Conservation (phyloP, 2,329 filamentous ascomycete species). For the Xylaria sp. region DNA sequence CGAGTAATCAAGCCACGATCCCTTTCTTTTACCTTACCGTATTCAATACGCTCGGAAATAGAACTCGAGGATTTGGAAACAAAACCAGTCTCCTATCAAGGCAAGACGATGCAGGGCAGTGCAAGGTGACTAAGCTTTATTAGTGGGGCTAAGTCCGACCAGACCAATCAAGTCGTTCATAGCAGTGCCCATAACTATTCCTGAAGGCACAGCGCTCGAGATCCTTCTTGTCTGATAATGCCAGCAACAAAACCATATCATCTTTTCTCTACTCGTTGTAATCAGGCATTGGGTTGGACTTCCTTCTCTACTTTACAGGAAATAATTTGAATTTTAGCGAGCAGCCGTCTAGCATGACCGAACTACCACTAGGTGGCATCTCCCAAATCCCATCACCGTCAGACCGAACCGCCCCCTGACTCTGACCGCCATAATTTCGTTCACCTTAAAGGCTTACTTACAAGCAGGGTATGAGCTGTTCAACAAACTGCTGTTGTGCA, state of each 20-base stretch:
- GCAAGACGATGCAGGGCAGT: not conserved
- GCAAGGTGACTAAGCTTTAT: not conserved
- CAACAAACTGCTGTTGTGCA: not conserved
- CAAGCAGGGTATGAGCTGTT: not conserved
- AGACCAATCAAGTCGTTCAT: conserved; percentile 31
- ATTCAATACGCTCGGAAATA: not conserved
- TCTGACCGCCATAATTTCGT: not conserved
- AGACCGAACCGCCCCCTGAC: too few species aligned
- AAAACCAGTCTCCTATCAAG: not conserved
- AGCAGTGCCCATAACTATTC: not conserved
- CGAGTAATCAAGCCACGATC: not conserved
- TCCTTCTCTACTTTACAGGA: not conserved
- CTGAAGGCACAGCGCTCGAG: not conserved
- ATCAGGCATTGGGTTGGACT: not conserved
- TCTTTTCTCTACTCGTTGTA: not conserved
- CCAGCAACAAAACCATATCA: not conserved
- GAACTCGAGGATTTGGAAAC: not conserved
- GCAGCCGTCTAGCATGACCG: not conserved
- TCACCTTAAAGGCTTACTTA: not conserved
- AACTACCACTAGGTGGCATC: too few species aligned
- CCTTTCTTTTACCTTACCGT: not conserved
- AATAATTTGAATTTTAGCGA: not conserved
- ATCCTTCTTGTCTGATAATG: not conserved
- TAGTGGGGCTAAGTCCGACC: conserved; percentile 39
- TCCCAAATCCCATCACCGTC: too few species aligned